Base-by-base conservation (phyloP, 257 asterid genomes). In the Scutellaria galericulata region DNA sequence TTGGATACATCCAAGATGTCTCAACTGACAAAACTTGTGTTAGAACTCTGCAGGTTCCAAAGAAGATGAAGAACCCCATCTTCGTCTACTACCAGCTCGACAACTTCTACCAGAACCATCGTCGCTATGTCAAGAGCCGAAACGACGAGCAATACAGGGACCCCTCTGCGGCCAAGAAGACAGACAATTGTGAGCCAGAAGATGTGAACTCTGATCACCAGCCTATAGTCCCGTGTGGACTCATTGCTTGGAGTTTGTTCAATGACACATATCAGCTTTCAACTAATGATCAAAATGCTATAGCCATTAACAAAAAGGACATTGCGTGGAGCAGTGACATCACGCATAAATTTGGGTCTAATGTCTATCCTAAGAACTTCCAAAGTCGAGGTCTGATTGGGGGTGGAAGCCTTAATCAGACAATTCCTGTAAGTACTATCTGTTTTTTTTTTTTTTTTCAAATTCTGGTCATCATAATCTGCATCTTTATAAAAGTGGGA, bases 241-340 rank as follows among this genome's bases (percentile, higher is more conserved):
- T 94, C 15, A 84, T 91, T 14, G 99, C 99, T 15, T 94, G 99
- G 99, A 94, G 97, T 81, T 81, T 94, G 79, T 94, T 91, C 72
- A 94, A 91, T 12, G 99, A 94, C 61, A 88, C 99, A 1, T 94
- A 85, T 68, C 66, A 64, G 8, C 78, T 94, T 58, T 86, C 90
- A 3, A 72, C 76, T 35, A 82, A 85, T 7, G 74, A 56, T 31
- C 37, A 31, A 27, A 68, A 40, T 57, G 55, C 73, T 11, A 3
- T 94, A 62, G 72, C 87, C 8, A 83, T 94, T 42, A 84, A 91
- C 83, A 91, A 86, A 75, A 87, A 79, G 48, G 84, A 70, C 37
- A 94, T 94, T 20, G 90, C 99, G 0, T 91, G 97, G 99, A 70
- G 55, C 27, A 89, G 97, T 46, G 97, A 94, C 64, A 89, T 40